Evolutionary conservation across 2,329 filamentous ascomycete genomes (phyloP).

Genomic region (Bipolaris oryzae): DNA sequence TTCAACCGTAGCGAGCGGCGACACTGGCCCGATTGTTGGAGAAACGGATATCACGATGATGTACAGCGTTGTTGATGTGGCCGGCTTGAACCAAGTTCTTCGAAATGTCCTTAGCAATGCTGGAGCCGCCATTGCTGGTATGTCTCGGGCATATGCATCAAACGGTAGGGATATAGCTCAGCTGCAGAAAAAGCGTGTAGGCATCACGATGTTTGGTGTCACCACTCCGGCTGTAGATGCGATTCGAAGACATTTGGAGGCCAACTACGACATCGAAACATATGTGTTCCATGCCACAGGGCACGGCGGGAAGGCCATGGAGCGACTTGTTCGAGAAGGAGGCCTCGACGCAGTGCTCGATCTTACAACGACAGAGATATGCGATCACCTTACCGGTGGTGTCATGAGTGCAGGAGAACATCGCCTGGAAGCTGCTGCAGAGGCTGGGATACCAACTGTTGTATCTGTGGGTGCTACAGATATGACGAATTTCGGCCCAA

Average conservation of each 20-base stretch:
- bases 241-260: constrained; percentile 57
- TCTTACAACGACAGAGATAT: constrained; percentile 71
- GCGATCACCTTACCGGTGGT: constrained; percentile 67
- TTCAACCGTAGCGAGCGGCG: constrained; percentile 71
- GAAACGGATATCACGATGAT: constrained; percentile 73
- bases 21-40: constrained; percentile 68
- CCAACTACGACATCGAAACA: constrained; percentile 56
- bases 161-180: background rate
- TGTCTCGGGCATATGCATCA: constrained; percentile 57
- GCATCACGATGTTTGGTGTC: constrained; percentile 76
- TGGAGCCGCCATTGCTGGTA: constrained; percentile 64
- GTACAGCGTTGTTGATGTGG: constrained; percentile 74
- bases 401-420: constrained; percentile 64
- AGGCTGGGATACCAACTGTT: constrained; percentile 63
- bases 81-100: constrained; percentile 67
- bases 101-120: constrained; percentile 66
- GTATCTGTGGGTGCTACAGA: constrained; percentile 57
- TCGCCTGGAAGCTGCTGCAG: constrained; percentile 63
- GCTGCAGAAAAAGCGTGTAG: constrained; percentile 57
- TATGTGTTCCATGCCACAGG: constrained; percentile 75
- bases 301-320: constrained; percentile 71
- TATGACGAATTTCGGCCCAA: constrained; percentile 66
- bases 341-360: constrained; percentile 71
- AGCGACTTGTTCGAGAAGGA: constrained; percentile 63
- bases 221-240: constrained; percentile 69